Percentiles rank a stretch among this genome's conserved stretches.
phyloP scores from a whole-genome alignment of 495 filamentous ascomycete species.

The Terfezia boudieri region DNA sequence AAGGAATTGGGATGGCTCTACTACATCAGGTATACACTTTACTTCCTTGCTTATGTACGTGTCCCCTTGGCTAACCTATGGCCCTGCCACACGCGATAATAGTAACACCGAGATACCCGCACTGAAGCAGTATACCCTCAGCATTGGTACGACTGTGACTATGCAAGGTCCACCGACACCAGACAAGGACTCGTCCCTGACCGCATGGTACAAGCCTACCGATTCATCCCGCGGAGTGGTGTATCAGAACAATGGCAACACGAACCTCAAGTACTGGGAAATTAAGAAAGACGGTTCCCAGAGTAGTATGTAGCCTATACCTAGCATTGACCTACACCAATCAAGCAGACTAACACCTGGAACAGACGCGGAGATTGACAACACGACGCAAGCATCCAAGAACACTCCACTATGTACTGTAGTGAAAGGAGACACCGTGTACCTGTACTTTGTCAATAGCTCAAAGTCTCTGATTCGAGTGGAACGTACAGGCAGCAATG shows the following conservation, averaged over 20 bases:
- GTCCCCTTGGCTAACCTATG: neutral
- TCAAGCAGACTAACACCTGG: neutral
- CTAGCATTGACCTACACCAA: neutral
- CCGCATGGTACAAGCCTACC: constrained; percentile 1
- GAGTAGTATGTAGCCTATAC: neutral
- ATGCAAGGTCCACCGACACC: neutral
- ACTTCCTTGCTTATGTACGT: neutral
- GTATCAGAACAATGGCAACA: neutral
- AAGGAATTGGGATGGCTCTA: neutral
- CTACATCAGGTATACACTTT: neutral
- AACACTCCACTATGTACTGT: neutral
- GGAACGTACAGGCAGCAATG: neutral
- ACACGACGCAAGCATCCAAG: neutral
- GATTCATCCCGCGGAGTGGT: neutral
- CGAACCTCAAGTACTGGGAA: neutral
- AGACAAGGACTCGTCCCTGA: neutral
- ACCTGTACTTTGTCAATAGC: constrained; percentile 1
- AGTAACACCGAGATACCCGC: neutral
- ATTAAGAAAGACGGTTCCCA: neutral
- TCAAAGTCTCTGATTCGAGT: neutral
- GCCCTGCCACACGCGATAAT: neutral
- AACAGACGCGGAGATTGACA: neutral
- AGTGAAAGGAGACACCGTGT: neutral
- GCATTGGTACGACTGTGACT: neutral
- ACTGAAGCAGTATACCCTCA: neutral